Evolutionary conservation across 1,284 basidiomycete genomes (phyloP).

Genomic region (Puccinia coronata): DNA sequence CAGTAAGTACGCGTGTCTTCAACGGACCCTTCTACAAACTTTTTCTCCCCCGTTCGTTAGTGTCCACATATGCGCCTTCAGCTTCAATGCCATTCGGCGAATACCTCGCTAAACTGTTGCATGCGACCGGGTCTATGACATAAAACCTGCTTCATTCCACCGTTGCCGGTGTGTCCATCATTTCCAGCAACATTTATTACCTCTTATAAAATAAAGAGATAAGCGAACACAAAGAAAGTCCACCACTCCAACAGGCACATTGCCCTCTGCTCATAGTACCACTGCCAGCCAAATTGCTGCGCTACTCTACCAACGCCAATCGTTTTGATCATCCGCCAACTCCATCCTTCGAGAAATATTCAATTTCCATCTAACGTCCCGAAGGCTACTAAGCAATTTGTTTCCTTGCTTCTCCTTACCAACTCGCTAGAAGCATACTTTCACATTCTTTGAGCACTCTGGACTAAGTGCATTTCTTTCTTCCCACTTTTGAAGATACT

Average conservation of each 20-base stretch:
- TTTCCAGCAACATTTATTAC: neutral
- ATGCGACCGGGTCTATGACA: neutral
- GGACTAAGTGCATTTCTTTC: slow-evolving; percentile 16
- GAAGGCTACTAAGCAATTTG: neutral
- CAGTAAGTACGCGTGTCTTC: neutral
- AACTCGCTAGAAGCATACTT: neutral
- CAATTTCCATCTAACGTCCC: neutral
- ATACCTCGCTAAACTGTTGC: neutral
- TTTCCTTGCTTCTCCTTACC: neutral
- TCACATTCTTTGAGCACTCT: neutral
- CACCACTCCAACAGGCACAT: neutral
- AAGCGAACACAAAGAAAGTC: neutral
- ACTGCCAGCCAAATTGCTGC: neutral
- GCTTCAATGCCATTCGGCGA: too few species aligned
- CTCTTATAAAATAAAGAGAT: neutral
- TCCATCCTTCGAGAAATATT: neutral
- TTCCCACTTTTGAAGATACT: neutral
- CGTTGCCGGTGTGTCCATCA: neutral
- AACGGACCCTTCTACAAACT: neutral
- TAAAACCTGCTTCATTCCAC: neutral
- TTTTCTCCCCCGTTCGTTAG: neutral
- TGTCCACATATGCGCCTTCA: too few species aligned
- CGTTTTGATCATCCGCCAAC: neutral
- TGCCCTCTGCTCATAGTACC: neutral
- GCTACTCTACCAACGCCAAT: neutral